phyloP scores from a whole-genome alignment of 495 filamentous ascomycete species.

The Neurospora sublineolata region DNA sequence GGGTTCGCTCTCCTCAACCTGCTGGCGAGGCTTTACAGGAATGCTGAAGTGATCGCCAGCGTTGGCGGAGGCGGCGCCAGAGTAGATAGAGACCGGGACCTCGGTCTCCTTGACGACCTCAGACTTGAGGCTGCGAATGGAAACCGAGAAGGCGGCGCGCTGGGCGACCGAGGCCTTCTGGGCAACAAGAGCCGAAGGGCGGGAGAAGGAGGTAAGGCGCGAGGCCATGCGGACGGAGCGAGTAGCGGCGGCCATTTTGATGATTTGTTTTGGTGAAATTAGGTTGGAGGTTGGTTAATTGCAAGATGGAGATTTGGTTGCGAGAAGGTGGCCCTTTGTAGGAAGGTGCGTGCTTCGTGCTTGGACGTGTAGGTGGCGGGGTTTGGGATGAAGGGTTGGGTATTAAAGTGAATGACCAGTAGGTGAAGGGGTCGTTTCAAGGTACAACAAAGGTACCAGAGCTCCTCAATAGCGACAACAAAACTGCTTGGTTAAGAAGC shows the following conservation, averaged over 20 bases:
- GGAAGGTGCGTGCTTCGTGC: neutral
- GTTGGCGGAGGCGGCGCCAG: constrained; percentile 28
- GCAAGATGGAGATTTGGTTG: neutral
- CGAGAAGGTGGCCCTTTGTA: neutral
- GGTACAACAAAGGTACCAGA: constrained; percentile 24
- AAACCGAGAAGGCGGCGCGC: constrained; percentile 27
- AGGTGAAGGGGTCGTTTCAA: constrained; percentile 5
- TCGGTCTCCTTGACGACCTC: constrained; percentile 40
- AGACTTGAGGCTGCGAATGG: constrained; percentile 27
- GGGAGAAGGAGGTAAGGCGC: constrained; percentile 23
- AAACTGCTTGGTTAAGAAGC: constrained; percentile 17
- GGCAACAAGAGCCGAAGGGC: constrained; percentile 14
- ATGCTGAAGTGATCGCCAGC: constrained; percentile 60
- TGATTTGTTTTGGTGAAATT: constrained; percentile 6
- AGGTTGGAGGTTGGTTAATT: neutral
- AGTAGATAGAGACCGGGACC: constrained; percentile 38
- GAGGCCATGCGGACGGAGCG: constrained; percentile 25
- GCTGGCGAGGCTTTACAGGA: constrained; percentile 46
- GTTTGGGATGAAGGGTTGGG: neutral
- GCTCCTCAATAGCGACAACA: constrained; percentile 31
- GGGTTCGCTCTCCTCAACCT: constrained; percentile 17
- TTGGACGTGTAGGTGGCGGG: neutral
- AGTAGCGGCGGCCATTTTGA: constrained; percentile 29
- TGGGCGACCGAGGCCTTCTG: constrained; percentile 9
- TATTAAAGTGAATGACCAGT: neutral